These are phyloP conservation scores for Clohesyomyces aquaticus DNA, from an alignment of 495 filamentous ascomycete genomes.

Conservation along the genomic window DNA sequence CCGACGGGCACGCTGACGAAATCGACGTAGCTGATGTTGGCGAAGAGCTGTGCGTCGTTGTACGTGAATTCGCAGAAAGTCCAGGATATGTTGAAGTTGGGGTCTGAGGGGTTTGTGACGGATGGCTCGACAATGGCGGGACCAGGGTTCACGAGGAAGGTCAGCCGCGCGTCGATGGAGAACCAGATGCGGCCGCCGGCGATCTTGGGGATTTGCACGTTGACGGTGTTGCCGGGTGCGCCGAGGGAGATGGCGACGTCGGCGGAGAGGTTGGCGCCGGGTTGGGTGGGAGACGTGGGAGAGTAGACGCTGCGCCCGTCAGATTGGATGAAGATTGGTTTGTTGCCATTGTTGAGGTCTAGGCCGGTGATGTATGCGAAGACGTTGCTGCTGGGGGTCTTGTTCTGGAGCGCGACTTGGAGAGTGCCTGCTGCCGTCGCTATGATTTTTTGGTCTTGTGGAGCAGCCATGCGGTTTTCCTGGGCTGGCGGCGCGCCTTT, in stretches of 20 bases:
- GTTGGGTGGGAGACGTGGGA: slow-evolving; percentile 55
- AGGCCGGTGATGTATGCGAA: slow-evolving; percentile 74
- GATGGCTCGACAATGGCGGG: slow-evolving; percentile 73
- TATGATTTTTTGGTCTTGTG: slow-evolving; percentile 22
- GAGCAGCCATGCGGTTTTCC: slow-evolving; percentile 5
- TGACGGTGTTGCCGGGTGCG: slow-evolving; percentile 59
- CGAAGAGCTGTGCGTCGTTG: slow-evolving; percentile 68
- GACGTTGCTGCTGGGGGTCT: slow-evolving; percentile 61
- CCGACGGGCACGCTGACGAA: slow-evolving; percentile 70
- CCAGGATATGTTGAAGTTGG: slow-evolving; percentile 68
- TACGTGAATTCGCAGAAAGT: slow-evolving; percentile 76
- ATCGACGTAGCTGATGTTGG: slow-evolving; percentile 77
- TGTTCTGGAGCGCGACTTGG: slow-evolving; percentile 65
- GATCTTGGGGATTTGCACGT: slow-evolving; percentile 67
- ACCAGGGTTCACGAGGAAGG: slow-evolving; percentile 71
- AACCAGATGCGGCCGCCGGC: slow-evolving; percentile 75
- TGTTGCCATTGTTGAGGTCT: slow-evolving; percentile 63
- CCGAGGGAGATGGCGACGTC: slow-evolving; percentile 69
- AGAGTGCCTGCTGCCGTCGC: slow-evolving; percentile 47
- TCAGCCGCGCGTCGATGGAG: slow-evolving; percentile 61
- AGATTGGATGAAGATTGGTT: slow-evolving; percentile 63
- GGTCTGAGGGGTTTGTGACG: slow-evolving; percentile 66
- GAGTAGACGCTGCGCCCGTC: slow-evolving; percentile 63
- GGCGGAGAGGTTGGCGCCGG: slow-evolving; percentile 51
- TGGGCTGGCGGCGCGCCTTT: not conserved